Percentiles rank a stretch among this genome's conserved stretches.
Conservation (phyloP, 2,329 filamentous ascomycete genomes). For the Periglandula ipomoeae region DNA sequence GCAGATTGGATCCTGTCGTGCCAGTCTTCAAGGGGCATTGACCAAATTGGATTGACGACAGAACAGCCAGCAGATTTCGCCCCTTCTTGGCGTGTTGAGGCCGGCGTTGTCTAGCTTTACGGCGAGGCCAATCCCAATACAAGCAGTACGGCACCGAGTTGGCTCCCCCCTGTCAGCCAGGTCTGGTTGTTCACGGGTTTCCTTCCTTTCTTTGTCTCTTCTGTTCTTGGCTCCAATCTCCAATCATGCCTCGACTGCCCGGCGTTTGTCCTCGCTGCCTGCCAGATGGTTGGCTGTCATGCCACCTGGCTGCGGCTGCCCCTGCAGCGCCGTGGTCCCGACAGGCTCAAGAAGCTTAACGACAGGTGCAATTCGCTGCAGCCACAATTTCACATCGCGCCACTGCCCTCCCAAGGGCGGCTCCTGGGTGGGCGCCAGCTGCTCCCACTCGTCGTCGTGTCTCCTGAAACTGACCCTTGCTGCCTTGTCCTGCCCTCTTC, state of each 20-base stretch:
- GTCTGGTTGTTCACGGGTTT: neutral
- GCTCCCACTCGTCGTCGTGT: too few species aligned
- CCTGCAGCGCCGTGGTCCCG: neutral
- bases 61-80: neutral
- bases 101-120: too few species aligned
- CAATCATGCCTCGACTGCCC: too few species aligned
- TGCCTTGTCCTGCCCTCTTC: too few species aligned
- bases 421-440: neutral
- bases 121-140: too few species aligned
- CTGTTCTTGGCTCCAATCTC: too few species aligned
- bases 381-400: neutral
- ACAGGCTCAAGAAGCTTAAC: neutral
- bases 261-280: neutral
- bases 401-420: neutral
- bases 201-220: neutral
- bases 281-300: neutral
- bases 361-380: neutral
- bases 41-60: neutral
- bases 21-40: neutral
- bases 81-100: too few species aligned
- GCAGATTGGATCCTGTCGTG: neutral
- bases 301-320: neutral
- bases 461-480: slow-evolving; percentile 5
- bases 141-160: too few species aligned
- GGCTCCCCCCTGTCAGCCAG: too few species aligned